These are phyloP conservation scores for Clitopilus hobsonii DNA, from an alignment of 768 basidiomycete species.

Conservation along the genomic window DNA sequence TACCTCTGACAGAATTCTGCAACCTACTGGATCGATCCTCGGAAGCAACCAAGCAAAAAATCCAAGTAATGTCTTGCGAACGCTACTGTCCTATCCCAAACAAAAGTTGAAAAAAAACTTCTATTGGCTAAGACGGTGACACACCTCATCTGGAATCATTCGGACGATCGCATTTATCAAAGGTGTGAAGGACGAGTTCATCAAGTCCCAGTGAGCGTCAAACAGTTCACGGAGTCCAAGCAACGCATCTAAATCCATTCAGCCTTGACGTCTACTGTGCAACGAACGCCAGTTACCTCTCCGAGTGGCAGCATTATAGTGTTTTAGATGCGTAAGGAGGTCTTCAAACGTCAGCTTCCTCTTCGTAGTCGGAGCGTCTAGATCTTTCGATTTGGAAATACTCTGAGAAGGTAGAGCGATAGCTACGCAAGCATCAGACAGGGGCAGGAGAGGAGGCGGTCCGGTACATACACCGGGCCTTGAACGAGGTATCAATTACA, in stretches of 20 bases:
- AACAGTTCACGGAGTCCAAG: slow-evolving; percentile 70
- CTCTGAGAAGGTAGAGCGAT: slow-evolving; percentile 88
- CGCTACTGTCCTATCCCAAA: slow-evolving; percentile 70
- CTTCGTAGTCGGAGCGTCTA: slow-evolving; percentile 63
- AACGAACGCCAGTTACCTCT: slow-evolving; percentile 51
- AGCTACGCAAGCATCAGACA: slow-evolving; percentile 41
- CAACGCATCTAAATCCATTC: slow-evolving; percentile 54
- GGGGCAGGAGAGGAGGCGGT: neutral
- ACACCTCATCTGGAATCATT: slow-evolving; percentile 78
- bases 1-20: neutral
- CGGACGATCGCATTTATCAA: slow-evolving; percentile 62
- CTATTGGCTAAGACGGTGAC: too few species aligned
- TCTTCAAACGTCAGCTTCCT: slow-evolving; percentile 74
- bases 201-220: slow-evolving; percentile 50
- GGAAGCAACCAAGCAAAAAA: slow-evolving; percentile 75
- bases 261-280: neutral
- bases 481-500: slow-evolving; percentile 94
- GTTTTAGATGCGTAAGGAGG: slow-evolving; percentile 72
- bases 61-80: slow-evolving; percentile 66
- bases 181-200: slow-evolving; percentile 46
- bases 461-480: slow-evolving; percentile 72
- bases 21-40: slow-evolving; percentile 35
- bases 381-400: slow-evolving; percentile 54
- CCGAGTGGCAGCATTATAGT: slow-evolving; percentile 74
- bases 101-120: too few species aligned